Conservation (phyloP, 805 yeast species). For the Phaffomyces opuntiae region DNA sequence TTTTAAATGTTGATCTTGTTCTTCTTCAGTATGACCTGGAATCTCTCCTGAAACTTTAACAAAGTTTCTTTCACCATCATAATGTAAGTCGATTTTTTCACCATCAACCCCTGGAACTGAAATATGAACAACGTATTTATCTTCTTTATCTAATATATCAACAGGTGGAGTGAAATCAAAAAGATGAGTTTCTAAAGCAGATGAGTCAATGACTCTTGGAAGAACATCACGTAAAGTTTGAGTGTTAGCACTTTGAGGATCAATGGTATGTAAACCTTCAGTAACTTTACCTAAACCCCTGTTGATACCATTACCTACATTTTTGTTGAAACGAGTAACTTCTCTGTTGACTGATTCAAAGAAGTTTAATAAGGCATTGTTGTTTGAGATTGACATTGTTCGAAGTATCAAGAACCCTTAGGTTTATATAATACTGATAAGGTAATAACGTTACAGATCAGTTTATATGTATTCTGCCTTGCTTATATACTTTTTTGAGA, state of each 20-base stretch:
- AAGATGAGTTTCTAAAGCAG: conserved; percentile 17
- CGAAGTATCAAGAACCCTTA: no score
- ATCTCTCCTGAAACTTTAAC: conserved; percentile 38
- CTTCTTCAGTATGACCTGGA: conserved; percentile 22
- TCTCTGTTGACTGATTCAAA: not conserved
- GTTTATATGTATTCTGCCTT: no score
- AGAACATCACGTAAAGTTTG: conserved; percentile 3
- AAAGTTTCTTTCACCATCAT: conserved; percentile 37
- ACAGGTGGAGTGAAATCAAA: conserved; percentile 33
- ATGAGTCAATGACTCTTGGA: conserved; percentile 23
- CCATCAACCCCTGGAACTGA: conserved; percentile 43
- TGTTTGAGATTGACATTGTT: not conserved
- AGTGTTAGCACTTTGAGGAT: not conserved
- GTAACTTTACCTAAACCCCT: no score
- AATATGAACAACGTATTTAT: conserved; percentile 33
- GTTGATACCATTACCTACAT: not conserved
- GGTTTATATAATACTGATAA: no score
- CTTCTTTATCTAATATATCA: conserved; percentile 38
- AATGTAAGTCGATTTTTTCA: conserved; percentile 38
- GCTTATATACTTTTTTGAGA: no score
- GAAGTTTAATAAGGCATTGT: not conserved
- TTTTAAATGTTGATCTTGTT: conserved; percentile 21
- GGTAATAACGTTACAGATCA: no score
- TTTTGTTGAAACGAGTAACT: not conserved
- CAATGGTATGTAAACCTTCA: not conserved